Base-by-base conservation (phyloP, 1,139 yeast species). In the Yamadazyma siamensis region DNA sequence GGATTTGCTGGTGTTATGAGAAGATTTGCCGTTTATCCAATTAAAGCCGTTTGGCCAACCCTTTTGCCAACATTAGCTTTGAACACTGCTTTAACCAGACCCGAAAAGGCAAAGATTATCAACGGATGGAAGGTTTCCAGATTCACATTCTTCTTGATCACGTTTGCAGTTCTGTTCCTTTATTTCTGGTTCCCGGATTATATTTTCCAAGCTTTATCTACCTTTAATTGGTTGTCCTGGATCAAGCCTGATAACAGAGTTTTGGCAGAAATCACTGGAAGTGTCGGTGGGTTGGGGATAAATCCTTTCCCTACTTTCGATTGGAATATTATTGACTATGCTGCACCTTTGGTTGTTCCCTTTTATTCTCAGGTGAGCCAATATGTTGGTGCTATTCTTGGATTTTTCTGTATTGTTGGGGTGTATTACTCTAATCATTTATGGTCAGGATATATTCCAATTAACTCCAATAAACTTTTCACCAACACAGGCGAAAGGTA, bases 1-100 rank as follows among this genome's bases (percentile, higher is more conserved):
- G 81, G 82, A 2, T 65, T 77, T 45, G 80, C 84, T 22, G 83
- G 86, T 35, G 45, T 80, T 14, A 53, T 76, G 53, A 65, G 84
- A 45, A 66, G 65, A 33, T 65, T 78, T 40, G 68, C 73, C 10
- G 66, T 79, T 13, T 77, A 77, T 46, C 84, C 85, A 13, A 56
- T 64, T 13, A 62, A 65, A 33, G 63, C 77, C 26, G 50, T 77
- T 33, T 78, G 82, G 80, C 82, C 83, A 32, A 61, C 74, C 7
- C 49, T 65, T 26, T 50, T 77, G 41, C 79, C 80, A 15, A 64
- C 74, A 4, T 49, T 78, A 16, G 79, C 84, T n/a, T 54, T 77
- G 40, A 74, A 75, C 49, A 58, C 71, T 40, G 76, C 82, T 4
- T 58, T 78, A 30, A 49, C 71, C 40, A 52, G 53, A 31, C 60